Conservation (phyloP, 129 eudicot genomes). For the Rutidosis leptorrhynchoides region DNA sequence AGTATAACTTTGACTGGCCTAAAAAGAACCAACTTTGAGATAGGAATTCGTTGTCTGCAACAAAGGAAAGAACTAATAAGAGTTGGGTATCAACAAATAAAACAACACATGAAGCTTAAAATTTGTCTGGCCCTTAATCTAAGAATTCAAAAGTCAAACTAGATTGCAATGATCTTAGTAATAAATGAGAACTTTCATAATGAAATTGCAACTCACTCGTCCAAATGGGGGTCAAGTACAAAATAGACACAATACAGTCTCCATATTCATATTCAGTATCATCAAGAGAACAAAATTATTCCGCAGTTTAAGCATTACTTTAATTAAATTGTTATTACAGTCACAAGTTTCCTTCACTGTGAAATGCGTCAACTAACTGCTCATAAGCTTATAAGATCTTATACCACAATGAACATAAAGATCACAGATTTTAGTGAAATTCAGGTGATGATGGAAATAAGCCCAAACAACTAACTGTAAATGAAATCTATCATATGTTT, state of each 20-base stretch:
- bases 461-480: background rate
- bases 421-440: background rate
- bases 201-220: background rate
- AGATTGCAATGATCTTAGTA: background rate
- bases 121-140: background rate
- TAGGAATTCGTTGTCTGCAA: too few species aligned
- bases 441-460: background rate
- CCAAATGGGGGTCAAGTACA: background rate
- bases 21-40: background rate
- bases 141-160: background rate
- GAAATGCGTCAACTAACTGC: background rate
- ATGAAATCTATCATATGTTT: background rate
- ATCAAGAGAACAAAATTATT: background rate
- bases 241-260: background rate
- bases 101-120: background rate
- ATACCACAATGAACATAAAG: background rate
- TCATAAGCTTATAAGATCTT: background rate
- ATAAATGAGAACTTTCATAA: background rate
- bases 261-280: too few species aligned
- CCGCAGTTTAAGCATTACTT: background rate
- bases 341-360: background rate
- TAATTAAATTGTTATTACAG: too few species aligned
- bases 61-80: too few species aligned
- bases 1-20: conserved; percentile 17
- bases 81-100: background rate